A percentile compares a stretch with the other conserved stretches of the same genome.
phyloP scores from a whole-genome alignment of 2,329 filamentous ascomycete genomes.

The Amesomyces nigricolor region DNA sequence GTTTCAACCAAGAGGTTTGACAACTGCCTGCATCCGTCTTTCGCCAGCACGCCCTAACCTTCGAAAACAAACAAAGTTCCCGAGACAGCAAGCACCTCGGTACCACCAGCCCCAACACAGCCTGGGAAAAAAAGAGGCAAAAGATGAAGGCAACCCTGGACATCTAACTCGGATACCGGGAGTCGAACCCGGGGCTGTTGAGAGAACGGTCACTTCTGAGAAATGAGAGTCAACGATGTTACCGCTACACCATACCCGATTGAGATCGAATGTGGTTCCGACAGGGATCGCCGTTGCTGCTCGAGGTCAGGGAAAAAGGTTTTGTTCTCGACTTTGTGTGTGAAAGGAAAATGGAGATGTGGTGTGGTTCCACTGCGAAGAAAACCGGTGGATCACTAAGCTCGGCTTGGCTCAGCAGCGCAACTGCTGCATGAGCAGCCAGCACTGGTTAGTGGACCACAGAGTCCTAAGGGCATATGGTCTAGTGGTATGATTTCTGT shows the following conservation, averaged over 20 bases:
- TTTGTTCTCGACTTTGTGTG: background rate
- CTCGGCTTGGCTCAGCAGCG: no score
- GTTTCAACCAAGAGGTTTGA: no score
- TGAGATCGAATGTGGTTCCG: background rate
- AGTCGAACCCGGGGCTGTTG: slow-evolving; percentile 3
- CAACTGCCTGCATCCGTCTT: no score
- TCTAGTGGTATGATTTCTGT: slow-evolving; percentile 22
- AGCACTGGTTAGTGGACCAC: background rate
- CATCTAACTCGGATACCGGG: slow-evolving; percentile 6
- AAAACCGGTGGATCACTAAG: no score
- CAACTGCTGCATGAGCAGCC: background rate
- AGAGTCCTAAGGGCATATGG: slow-evolving; percentile 15
- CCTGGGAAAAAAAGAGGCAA: background rate
- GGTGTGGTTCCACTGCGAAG: no score
- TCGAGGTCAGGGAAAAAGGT: background rate
- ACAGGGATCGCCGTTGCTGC: background rate
- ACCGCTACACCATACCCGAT: slow-evolving; percentile 7
- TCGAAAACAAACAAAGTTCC: no score
- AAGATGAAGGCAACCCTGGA: background rate
- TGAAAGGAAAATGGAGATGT: no score
- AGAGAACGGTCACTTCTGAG: slow-evolving; percentile 3
- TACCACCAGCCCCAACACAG: no score
- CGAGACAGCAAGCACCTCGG: no score
- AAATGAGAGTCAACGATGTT: slow-evolving; percentile 7
- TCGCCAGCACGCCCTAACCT: no score